These are phyloP conservation scores for Citrus reticulata DNA, from an alignment of 345 rosid genomes.

Conservation along the genomic window DNA sequence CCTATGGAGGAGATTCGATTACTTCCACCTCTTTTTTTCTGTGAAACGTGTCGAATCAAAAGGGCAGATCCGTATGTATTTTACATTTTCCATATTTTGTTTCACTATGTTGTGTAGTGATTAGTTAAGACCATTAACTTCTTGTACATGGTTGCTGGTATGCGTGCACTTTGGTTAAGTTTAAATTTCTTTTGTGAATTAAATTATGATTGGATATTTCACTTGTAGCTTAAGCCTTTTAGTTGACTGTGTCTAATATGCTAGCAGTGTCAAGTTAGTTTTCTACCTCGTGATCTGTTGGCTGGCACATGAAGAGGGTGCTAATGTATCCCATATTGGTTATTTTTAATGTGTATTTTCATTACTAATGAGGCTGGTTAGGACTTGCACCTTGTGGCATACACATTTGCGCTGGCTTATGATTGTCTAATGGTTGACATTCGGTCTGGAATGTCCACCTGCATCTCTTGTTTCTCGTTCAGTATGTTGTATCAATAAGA, in stretches of 20 bases:
- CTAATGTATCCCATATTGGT: not conserved
- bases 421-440: not conserved
- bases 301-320: not conserved
- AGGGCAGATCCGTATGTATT: constrained; percentile 45
- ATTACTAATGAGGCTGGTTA: not conserved
- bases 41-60: constrained; percentile 36
- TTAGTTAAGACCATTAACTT: not conserved
- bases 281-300: not conserved
- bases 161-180: not conserved
- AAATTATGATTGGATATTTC: not conserved
- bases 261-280: not conserved
- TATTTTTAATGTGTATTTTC: not conserved
- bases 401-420: not conserved
- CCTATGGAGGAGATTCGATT: constrained; percentile 18
- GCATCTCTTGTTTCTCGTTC: not conserved
- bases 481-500: not conserved
- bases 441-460: not conserved
- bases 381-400: not conserved
- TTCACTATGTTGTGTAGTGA: not conserved
- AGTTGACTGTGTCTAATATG: not conserved
- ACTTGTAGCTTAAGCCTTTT: not conserved
- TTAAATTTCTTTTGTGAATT: not conserved
- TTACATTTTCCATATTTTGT: not conserved
- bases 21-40: constrained; percentile 22
- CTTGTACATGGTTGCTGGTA: not conserved